Conservation (phyloP, 2,329 filamentous ascomycete genomes). For the Rachicladosporium sp. region DNA sequence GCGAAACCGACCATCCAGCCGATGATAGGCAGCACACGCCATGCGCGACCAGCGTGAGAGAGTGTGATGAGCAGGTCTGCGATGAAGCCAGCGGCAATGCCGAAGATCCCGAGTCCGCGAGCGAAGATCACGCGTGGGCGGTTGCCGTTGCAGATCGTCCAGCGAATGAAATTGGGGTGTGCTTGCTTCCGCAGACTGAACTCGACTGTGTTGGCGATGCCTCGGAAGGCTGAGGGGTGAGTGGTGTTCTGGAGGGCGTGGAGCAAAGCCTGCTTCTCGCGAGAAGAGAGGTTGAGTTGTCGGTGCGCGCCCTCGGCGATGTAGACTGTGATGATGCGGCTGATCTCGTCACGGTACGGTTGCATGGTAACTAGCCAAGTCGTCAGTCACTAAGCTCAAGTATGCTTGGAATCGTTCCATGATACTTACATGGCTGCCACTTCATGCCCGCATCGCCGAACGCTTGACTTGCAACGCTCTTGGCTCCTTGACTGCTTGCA, state of each 20-base stretch:
- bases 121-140: conserved; percentile 59
- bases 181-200: conserved; percentile 58
- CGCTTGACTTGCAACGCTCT: conserved; percentile 40
- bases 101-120: conserved; percentile 48
- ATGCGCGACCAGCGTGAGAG: conserved; percentile 52
- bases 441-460: conserved; percentile 53
- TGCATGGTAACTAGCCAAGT: conserved; percentile 54
- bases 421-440: conserved; percentile 54
- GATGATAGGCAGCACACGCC: conserved; percentile 53
- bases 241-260: conserved; percentile 63
- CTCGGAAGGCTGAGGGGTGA: conserved; percentile 58
- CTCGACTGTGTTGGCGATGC: conserved; percentile 51
- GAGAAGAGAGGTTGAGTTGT: conserved; percentile 60
- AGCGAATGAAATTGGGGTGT: conserved; percentile 75
- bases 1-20: conserved; percentile 59
- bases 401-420: conserved; percentile 8
- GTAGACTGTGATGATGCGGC: conserved; percentile 63
- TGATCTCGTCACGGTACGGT: conserved; percentile 64
- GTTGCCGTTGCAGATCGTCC: conserved; percentile 75
- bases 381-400: conserved; percentile 1
- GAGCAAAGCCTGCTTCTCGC: conserved; percentile 50
- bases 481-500: conserved; percentile 14
- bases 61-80: conserved; percentile 53
- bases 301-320: conserved; percentile 54
- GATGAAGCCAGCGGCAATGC: conserved; percentile 46